Evolutionary conservation across 768 basidiomycete genomes (phyloP).

Genomic region (Boletus eberwhitei): DNA sequence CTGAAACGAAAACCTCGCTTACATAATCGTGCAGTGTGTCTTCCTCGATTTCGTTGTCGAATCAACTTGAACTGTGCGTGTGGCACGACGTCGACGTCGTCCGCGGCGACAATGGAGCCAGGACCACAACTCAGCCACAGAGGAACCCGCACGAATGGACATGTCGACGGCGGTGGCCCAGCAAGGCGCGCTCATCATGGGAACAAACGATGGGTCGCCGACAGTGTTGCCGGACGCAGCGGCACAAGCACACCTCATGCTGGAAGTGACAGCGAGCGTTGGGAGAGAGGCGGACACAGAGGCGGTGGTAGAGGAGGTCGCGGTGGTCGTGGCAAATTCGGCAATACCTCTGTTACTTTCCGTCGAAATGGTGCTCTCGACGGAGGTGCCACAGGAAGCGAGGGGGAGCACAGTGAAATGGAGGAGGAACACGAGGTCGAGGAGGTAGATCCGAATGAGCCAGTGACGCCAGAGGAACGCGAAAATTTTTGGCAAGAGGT

Average conservation of each 20-base stretch:
- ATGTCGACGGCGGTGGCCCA: constrained; percentile 14
- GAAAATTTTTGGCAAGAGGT: constrained; percentile 75
- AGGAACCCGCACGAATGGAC: constrained; percentile 20
- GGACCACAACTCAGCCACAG: constrained; percentile 20
- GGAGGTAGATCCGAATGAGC: constrained; percentile 44
- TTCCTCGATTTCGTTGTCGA: not conserved
- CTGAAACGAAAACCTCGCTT: not conserved
- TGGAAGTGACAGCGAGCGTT: constrained; percentile 46
- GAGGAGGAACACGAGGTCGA: constrained; percentile 31
- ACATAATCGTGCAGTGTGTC: not conserved
- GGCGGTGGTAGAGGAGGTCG: constrained; percentile 47
- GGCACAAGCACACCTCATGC: constrained; percentile 35
- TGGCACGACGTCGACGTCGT: constrained; percentile 7
- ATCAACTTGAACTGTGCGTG: not conserved
- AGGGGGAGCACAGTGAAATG: constrained; percentile 35
- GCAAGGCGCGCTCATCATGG: constrained; percentile 36
- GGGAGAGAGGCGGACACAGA: constrained; percentile 61
- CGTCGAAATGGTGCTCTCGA: constrained; percentile 25
- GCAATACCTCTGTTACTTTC: constrained; percentile 40
- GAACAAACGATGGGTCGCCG: constrained; percentile 64
- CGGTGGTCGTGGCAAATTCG: constrained; percentile 37
- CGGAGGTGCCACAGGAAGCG: constrained; percentile 32
- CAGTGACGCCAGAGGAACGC: constrained; percentile 59
- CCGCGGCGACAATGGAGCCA: constrained; percentile 27
- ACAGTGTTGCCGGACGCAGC: constrained; percentile 33